Conservation (phyloP, 139 green algal genomes). For the Astrephomene gubernaculifera region DNA sequence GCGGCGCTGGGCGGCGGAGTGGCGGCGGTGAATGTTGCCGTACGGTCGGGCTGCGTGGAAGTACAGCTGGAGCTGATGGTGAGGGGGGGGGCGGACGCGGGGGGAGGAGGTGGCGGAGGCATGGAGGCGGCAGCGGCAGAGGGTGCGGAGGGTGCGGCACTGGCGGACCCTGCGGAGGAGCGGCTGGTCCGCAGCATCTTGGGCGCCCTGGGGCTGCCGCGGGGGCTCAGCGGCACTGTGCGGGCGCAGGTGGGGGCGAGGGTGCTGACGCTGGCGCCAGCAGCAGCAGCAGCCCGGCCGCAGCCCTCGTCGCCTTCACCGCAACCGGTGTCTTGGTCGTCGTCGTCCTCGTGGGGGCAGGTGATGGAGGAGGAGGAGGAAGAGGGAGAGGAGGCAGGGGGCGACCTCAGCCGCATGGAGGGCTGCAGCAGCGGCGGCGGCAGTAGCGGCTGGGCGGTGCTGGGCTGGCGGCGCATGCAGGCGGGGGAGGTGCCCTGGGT, state of each 20-base stretch:
- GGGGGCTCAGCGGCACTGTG: background rate
- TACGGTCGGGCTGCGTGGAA: slow-evolving; percentile 14
- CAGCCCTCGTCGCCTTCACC: too few relatives aligned
- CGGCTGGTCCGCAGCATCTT: slow-evolving; percentile 1
- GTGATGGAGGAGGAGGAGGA: too few relatives aligned
- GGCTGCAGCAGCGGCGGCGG: background rate
- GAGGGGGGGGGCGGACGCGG: background rate
- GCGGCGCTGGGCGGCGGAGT: background rate
- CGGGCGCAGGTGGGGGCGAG: slow-evolving; percentile 36
- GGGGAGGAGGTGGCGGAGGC: too few relatives aligned
- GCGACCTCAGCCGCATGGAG: background rate
- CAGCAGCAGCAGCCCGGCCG: too few relatives aligned
- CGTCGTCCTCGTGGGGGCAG: too few relatives aligned
- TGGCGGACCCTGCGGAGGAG: background rate
- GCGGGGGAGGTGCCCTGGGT: slow-evolving; percentile 23
- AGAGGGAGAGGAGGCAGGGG: too few relatives aligned
- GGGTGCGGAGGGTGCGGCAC: background rate
- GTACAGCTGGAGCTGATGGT: slow-evolving; percentile 15
- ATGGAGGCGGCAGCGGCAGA: background rate
- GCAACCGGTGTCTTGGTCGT: too few relatives aligned
- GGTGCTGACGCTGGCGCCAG: slow-evolving; percentile 42
- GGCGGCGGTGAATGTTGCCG: background rate
- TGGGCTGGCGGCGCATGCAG: slow-evolving; percentile 9
- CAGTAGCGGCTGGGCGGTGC: slow-evolving; percentile 11
- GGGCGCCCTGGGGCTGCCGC: slow-evolving; percentile 9